Conservation (phyloP, 2,329 filamentous ascomycete genomes). For the Microdochium trichocladiopsis region DNA sequence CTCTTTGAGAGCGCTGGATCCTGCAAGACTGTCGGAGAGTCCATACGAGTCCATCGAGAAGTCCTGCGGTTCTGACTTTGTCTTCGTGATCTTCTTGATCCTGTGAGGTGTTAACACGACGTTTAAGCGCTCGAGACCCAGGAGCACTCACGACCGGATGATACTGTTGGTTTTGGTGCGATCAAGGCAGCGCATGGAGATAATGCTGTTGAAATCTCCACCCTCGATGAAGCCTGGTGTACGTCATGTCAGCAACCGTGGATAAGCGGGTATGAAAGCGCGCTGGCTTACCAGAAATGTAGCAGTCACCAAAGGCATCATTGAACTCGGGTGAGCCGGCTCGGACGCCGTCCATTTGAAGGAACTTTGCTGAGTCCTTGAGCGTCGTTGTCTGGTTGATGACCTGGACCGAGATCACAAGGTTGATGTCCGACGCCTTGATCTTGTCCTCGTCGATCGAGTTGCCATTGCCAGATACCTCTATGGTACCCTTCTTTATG, state of each 20-base stretch:
- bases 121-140: not conserved
- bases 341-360: not conserved
- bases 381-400: conserved; percentile 2
- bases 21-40: not conserved
- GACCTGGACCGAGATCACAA: conserved; percentile 1
- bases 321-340: not conserved
- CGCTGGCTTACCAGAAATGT: too few species aligned
- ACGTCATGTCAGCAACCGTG: too few species aligned
- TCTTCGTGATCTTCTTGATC: not conserved
- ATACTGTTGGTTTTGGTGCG: not conserved
- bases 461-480: not conserved
- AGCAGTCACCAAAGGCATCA: conserved; percentile 1
- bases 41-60: not conserved
- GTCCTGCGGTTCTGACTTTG: not conserved
- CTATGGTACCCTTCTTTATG: conserved; percentile 1
- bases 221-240: conserved; percentile 3
- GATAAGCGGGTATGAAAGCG: too few species aligned
- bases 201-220: conserved; percentile 1
- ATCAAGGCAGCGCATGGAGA: not conserved
- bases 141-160: not conserved
- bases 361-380: conserved; percentile 1
- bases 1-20: not conserved
- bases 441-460: conserved; percentile 1
- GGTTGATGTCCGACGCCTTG: conserved; percentile 1
- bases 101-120: not conserved